phyloP scores from a whole-genome alignment of 257 asterid genomes.

The Cynanchum wilfordii region DNA sequence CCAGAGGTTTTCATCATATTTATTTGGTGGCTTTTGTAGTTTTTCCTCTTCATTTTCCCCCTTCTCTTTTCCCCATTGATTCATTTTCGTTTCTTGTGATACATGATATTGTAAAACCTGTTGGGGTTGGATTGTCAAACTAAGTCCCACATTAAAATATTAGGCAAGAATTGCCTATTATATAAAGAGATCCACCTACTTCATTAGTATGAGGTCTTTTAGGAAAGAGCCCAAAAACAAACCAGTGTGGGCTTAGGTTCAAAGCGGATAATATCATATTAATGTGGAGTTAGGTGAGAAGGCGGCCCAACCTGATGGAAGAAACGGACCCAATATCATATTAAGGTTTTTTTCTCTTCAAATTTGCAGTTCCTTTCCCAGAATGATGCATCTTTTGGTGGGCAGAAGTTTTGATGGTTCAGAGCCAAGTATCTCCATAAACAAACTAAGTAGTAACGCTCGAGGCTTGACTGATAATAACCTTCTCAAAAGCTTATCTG shows the following conservation, averaged over 20 bases:
- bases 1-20: slow-evolving; percentile 24
- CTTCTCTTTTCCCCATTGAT: neutral
- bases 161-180: too few relatives aligned
- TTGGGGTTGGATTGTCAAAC: neutral
- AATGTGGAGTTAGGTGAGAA: too few relatives aligned
- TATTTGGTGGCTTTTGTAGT: neutral
- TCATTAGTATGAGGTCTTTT: too few relatives aligned
- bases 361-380: slow-evolving; percentile 21
- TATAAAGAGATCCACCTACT: too few relatives aligned
- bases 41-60: neutral
- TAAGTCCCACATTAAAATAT: too few relatives aligned
- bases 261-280: too few relatives aligned
- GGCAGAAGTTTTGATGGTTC: slow-evolving; percentile 25
- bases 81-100: neutral
- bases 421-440: slow-evolving; percentile 15
- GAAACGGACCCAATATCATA: too few relatives aligned
- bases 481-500: slow-evolving; percentile 23
- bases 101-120: too few relatives aligned
- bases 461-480: slow-evolving; percentile 19
- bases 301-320: neutral
- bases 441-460: slow-evolving; percentile 13
- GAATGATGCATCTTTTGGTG: slow-evolving; percentile 19
- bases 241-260: too few relatives aligned
- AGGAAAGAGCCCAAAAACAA: too few relatives aligned
- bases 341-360: neutral